Base-by-base conservation (phyloP, 1,284 basidiomycete species). In the Ganoderma multipileum region DNA sequence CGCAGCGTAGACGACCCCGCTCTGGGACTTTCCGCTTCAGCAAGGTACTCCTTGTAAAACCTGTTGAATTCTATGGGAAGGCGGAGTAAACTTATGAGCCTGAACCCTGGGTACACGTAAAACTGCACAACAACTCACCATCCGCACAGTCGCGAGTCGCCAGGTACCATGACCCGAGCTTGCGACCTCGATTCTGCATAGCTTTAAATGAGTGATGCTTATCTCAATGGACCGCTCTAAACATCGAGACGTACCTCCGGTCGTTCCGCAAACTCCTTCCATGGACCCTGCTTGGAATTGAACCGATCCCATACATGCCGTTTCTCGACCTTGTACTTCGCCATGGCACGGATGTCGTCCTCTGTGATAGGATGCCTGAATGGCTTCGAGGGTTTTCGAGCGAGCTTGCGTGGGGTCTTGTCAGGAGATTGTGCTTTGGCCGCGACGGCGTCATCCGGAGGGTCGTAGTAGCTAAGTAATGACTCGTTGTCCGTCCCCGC, bases 251-350 rank as follows among this genome's bases (percentile, higher is more conserved):
- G 23, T 16, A 71, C 68, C 68, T 69, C 52, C 4, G 65, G 65
- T 28, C 61, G 59, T 14, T 33, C 47, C 6, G 65, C 68, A 38
- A 69, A 71, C 30, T 69, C 70, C n/a, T n/a, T 8, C 70, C 70
- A 71, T 9, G 63, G 65, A 0, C 30, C 50, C 16, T 52, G 42
- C 58, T 59, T 64, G 12, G 58, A 20, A n/a, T 8, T 18, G 33
- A 30, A 55, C 54, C 33, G 28, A 3, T 59, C 30, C 61, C 44
- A 66, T 33, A 44, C 3, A 5, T 61, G 8, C 52, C 63, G 18
- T n/a, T 61, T 52, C 57, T 67, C 67, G 18, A 44, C 39, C 60
- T 59, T 68, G 67, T 68, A 68, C 47, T 54, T 33, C 38, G 65
- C 65, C 65, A 66, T 66, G 6, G 65, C 59, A n/a, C 59, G 58